Conservation (phyloP, 176 grass and related monocot genomes). For the Ensete ventricosum region DNA sequence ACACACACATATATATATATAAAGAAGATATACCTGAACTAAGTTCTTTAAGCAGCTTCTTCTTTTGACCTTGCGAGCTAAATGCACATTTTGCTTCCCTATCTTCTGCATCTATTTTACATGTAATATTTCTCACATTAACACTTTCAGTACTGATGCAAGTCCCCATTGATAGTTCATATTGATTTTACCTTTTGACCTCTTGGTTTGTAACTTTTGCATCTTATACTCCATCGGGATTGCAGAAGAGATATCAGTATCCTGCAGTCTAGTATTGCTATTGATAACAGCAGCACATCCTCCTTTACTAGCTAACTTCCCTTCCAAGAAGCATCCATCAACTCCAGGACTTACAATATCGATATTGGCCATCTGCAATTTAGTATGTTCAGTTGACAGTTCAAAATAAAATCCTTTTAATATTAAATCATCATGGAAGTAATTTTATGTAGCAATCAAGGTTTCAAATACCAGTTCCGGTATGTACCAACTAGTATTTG, state of each 20-base stretch:
- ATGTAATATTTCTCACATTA: background rate
- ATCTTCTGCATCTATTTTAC: background rate
- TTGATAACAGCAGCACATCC: background rate
- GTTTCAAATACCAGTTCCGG: no score
- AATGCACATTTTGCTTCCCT: background rate
- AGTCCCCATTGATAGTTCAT: background rate
- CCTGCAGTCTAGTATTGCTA: background rate
- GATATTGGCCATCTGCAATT: background rate
- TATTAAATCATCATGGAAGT: background rate
- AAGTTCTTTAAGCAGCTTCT: background rate
- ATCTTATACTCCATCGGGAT: background rate
- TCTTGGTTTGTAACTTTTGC: background rate
- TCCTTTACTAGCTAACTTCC: no score
- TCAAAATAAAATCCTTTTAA: background rate
- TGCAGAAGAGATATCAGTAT: background rate
- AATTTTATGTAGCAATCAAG: no score
- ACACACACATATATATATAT: background rate
- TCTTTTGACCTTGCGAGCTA: background rate
- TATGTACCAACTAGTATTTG: no score
- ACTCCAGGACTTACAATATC: background rate
- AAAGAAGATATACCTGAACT: slow-evolving; percentile 5
- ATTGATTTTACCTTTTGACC: background rate
- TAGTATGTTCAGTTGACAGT: background rate
- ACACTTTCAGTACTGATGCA: background rate
- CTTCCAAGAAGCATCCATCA: no score